Conservation (phyloP, 306 rosid genomes). For the Alnus glutinosa region DNA sequence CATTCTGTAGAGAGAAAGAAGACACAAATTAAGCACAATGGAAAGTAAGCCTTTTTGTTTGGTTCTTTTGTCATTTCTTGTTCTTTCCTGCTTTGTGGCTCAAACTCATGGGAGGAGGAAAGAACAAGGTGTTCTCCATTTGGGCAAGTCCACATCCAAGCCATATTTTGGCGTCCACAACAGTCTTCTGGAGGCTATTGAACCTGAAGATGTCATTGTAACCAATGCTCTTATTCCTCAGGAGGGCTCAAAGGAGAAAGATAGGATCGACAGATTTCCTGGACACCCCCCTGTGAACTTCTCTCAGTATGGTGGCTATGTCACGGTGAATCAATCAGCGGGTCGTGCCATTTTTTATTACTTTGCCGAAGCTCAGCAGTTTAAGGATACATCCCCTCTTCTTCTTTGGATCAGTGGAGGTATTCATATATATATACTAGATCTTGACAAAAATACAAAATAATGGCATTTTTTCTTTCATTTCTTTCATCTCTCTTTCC, state of each 20-base stretch:
- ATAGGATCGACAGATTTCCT: conserved; percentile 61
- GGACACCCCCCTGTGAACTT: conserved; percentile 74
- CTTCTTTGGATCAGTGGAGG: conserved; percentile 99
- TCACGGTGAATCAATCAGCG: conserved; percentile 12
- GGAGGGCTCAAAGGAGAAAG: conserved; percentile 60
- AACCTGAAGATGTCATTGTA: not conserved
- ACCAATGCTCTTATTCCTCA: conserved; percentile 39
- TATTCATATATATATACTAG: not conserved
- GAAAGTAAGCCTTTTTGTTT: not conserved
- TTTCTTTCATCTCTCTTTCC: no score
- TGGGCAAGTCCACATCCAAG: conserved; percentile 36
- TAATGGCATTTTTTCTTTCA: no score
- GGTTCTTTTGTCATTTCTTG: conserved; percentile 9
- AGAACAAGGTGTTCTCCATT: conserved; percentile 33
- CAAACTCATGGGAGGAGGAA: conserved; percentile 49
- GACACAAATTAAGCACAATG: conserved; percentile 4
- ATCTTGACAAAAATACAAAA: no score
- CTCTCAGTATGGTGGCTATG: conserved; percentile 76
- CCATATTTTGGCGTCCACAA: conserved; percentile 31
- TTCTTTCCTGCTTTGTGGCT: conserved; percentile 27
- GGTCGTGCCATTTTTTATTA: conserved; percentile 80
- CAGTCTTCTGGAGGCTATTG: conserved; percentile 42
- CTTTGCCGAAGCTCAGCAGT: conserved; percentile 61
- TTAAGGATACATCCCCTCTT: conserved; percentile 61
- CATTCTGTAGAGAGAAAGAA: not conserved